Base-by-base conservation (phyloP, 257 asterid genomes). In the Penstemon davidsonii region DNA sequence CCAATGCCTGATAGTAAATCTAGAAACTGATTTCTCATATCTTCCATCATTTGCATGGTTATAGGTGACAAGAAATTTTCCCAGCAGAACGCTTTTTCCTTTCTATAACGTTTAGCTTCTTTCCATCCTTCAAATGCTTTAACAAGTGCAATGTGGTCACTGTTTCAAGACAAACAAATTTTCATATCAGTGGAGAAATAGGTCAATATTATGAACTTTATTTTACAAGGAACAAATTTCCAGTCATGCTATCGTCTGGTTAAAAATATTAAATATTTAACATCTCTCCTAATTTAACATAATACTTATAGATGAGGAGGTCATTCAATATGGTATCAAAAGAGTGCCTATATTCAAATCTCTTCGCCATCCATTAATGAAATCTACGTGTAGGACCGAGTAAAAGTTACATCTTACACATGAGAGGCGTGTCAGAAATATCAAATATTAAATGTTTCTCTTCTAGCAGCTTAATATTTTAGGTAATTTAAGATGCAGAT, bases 81-180 rank as follows among this genome's bases (percentile, higher is more conserved):
- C 99, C 97, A 88, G 66, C 97, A 93, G 81, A 84, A 90, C 4
- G 84, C 47, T 72, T 78, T 87, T 70, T 87, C 99, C 11, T 75
- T 78, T 60, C 87, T 84, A 10, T 75, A 53, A 7, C 81, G 81
- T 78, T 85, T 90, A 49, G 97, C 97, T 25, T 80, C 93, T 74
- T 79, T 85, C 99, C 99, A 93, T 64, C 91, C 96, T 80, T 93
- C 96, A 79, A 77, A 93, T 76, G 99, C 99, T 82, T 90, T 88
- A 60, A 88, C 89, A 75, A 93, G 86, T 6, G 99, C 99, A 67
- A 93, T 84, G 78, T 93, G 99, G 74, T 93, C 99, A 58, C 99
- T 93, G 86, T 71, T 68, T 38, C 67, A 60, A 50, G 55, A 54
- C 47, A 13, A 55, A 61, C 64, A 59, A 45, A 45, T 71, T 67